Conservation (phyloP, 1,284 basidiomycete species). For the Schizopora paradoxa region DNA sequence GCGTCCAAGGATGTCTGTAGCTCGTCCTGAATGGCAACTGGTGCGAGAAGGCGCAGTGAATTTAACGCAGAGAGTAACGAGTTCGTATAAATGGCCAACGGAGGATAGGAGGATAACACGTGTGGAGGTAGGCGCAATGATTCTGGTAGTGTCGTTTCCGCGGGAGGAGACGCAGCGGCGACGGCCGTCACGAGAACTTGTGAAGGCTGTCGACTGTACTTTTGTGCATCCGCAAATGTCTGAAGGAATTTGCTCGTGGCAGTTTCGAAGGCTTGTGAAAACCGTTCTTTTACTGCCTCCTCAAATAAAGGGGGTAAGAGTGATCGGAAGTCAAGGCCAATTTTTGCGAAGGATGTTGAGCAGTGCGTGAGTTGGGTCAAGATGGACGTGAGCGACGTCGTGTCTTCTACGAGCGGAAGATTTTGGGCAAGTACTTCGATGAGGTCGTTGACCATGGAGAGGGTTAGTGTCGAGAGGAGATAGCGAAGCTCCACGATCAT, state of each 20-base stretch:
- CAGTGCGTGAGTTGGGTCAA: conserved; percentile 92
- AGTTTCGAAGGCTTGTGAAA: conserved; percentile 27
- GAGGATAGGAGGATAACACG: conserved; percentile 68
- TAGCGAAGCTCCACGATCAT: conserved; percentile 25
- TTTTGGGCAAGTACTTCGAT: conserved; percentile 45
- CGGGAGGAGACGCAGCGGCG: conserved; percentile 9
- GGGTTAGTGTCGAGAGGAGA: conserved; percentile 50
- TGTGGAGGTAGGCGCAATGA: conserved; percentile 56
- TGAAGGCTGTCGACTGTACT: conserved; percentile 13
- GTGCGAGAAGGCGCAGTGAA: conserved; percentile 75
- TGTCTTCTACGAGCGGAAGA: conserved; percentile 46
- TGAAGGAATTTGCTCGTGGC: conserved; percentile 9
- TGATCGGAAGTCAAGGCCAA: conserved; percentile 80
- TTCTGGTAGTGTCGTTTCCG: conserved; percentile 5
- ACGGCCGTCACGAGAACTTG: conserved; percentile 10
- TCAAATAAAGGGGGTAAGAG: conserved; percentile 60
- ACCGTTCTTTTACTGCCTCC: conserved; percentile 23
- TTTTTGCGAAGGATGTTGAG: conserved; percentile 83
- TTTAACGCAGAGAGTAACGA: conserved; percentile 73
- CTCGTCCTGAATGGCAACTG: conserved; percentile 45
- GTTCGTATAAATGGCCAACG: conserved; percentile 75
- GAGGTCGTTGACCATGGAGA: conserved; percentile 41
- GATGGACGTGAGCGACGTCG: conserved; percentile 72
- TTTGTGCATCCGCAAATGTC: conserved; percentile 12
- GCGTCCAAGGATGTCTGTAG: conserved; percentile 46